A percentile compares a stretch with the other conserved stretches of the same genome.
phyloP scores from a whole-genome alignment of 2,329 filamentous ascomycete species.

The Cercospora janseana region DNA sequence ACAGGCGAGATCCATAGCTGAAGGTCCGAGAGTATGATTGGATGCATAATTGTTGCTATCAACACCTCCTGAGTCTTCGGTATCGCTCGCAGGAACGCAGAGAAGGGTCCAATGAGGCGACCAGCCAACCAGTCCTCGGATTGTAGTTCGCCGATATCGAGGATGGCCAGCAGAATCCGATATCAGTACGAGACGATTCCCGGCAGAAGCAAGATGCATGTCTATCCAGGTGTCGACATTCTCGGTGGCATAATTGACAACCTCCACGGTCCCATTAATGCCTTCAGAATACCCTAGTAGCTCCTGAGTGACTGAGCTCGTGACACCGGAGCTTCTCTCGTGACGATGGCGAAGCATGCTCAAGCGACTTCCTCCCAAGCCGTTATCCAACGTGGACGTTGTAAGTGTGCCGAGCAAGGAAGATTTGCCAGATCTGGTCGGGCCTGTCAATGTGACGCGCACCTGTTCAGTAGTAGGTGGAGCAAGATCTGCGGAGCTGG shows the following conservation, averaged over 20 bases:
- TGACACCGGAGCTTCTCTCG: constrained; percentile 86
- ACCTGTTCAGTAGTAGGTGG: constrained; percentile 63
- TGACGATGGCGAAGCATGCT: constrained; percentile 89
- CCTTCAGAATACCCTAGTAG: constrained; percentile 71
- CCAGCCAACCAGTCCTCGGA: constrained; percentile 91
- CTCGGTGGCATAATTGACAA: constrained; percentile 81
- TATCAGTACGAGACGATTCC: constrained; percentile 77
- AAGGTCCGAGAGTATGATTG: constrained; percentile 51
- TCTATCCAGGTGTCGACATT: constrained; percentile 93
- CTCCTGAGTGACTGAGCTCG: constrained; percentile 92
- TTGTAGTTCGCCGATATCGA: constrained; percentile 81
- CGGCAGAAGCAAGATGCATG: constrained; percentile 75
- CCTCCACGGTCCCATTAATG: constrained; percentile 35
- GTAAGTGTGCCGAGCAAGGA: constrained; percentile 84
- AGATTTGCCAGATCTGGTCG: constrained; percentile 89
- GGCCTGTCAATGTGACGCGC: constrained; percentile 81
- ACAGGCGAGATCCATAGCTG: constrained; percentile 68
- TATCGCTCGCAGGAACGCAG: constrained; percentile 79
- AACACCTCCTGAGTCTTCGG: constrained; percentile 49
- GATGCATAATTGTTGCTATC: constrained; percentile 50
- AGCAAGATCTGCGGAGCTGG: constrained; percentile 21
- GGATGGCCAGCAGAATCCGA: constrained; percentile 91
- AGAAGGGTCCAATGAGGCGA: constrained; percentile 90
- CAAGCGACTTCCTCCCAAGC: constrained; percentile 82
- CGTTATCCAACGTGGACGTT: constrained; percentile 86